Evolutionary conservation across 257 asterid species (phyloP).

Genomic region (Lycium barbarum): DNA sequence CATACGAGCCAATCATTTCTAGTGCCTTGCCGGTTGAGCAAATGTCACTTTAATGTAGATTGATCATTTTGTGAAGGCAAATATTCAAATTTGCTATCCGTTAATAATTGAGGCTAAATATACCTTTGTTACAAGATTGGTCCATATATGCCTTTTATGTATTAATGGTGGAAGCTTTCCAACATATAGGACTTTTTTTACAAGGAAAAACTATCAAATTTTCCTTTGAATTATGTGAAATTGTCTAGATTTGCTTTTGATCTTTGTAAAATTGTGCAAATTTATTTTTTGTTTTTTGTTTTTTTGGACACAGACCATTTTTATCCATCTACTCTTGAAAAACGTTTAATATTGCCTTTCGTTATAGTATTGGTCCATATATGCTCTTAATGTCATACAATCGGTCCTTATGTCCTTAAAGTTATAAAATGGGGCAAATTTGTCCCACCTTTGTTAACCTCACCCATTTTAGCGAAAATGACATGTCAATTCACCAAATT

Average conservation of each 20-base stretch:
- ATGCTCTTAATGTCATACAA: too few species aligned
- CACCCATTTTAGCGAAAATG: too few species aligned
- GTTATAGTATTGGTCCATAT: too few species aligned
- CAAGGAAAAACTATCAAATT: neutral
- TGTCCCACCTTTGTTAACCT: too few species aligned
- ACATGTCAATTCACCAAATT: too few species aligned
- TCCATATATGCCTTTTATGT: neutral
- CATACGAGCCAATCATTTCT: neutral
- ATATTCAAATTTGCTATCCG: neutral
- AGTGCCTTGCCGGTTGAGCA: neutral
- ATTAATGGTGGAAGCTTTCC: neutral
- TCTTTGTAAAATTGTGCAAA: neutral
- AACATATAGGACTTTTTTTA: neutral
- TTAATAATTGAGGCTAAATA: neutral
- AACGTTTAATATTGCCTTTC: too few species aligned
- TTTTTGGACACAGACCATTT: too few species aligned
- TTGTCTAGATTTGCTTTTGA: neutral
- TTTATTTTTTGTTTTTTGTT: neutral
- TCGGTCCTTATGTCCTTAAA: too few species aligned
- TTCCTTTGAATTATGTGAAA: neutral
- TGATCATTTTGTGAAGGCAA: slow-evolving; percentile 14
- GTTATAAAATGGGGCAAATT: too few species aligned
- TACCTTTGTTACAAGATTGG: neutral
- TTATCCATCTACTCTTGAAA: too few species aligned
- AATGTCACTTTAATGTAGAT: neutral